These are phyloP conservation scores for Penicillium sp. DNA, from an alignment of 2,329 filamentous ascomycete species.

Conservation along the genomic window DNA sequence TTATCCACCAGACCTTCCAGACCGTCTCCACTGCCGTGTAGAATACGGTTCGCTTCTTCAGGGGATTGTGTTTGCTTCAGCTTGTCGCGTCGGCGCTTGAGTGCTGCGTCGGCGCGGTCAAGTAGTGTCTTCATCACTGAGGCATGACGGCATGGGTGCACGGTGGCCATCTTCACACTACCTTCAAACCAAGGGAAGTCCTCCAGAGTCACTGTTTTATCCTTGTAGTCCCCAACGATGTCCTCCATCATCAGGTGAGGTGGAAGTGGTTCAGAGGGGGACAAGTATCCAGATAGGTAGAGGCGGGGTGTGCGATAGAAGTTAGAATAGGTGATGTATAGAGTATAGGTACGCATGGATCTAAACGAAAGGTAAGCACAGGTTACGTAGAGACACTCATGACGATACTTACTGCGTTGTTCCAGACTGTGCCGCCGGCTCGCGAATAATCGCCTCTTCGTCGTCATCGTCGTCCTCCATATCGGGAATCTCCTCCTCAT, in stretches of 20 bases:
- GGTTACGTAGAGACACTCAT: not conserved
- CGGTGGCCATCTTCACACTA: constrained; percentile 90
- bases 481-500: constrained; percentile 82
- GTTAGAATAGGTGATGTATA: constrained; percentile 97
- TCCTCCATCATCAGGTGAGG: constrained; percentile 93
- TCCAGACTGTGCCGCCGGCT: constrained; percentile 54
- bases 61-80: constrained; percentile 61
- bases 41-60: constrained; percentile 28
- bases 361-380: constrained; percentile 45
- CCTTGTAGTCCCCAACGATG: constrained; percentile 93
- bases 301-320: constrained; percentile 96
- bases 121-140: constrained; percentile 97
- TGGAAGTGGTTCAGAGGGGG: constrained; percentile 75
- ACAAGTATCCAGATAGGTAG: constrained; percentile 87
- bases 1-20: constrained; percentile 87
- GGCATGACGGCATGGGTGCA: constrained; percentile 96
- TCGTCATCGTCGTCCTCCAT: constrained; percentile 97
- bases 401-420: constrained; percentile 54
- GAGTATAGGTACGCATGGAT: constrained; percentile 86
- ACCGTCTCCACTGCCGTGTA: constrained; percentile 50
- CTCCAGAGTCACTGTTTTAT: constrained; percentile 97
- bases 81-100: constrained; percentile 85
- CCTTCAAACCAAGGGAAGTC: constrained; percentile 94
- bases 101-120: constrained; percentile 88
- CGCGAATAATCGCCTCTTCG: constrained; percentile 92